These are phyloP conservation scores for Globisporangium megalacanthum DNA, from an alignment of 352 stramenopile genomes.

Conservation along the genomic window DNA sequence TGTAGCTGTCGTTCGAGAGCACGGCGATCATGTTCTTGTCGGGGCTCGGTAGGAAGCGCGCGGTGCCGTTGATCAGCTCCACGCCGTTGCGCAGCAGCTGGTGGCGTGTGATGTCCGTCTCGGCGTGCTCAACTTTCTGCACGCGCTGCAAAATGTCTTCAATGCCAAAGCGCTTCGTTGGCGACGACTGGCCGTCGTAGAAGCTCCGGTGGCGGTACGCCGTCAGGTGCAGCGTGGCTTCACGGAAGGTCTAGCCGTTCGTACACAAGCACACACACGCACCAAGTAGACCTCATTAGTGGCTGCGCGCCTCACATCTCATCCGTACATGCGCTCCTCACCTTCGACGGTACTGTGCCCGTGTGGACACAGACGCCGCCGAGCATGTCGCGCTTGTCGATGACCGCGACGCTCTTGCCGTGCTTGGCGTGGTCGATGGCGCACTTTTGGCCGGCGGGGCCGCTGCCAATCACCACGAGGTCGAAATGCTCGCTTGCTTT, in stretches of 20 bases:
- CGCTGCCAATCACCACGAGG: slow-evolving; percentile 87
- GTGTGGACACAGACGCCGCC: slow-evolving; percentile 88
- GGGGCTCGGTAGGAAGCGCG: slow-evolving; percentile 60
- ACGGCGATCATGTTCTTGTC: slow-evolving; percentile 77
- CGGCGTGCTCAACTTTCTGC: slow-evolving; percentile 72
- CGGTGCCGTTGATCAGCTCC: slow-evolving; percentile 75
- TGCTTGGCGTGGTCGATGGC: slow-evolving; percentile 87
- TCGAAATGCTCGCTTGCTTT: slow-evolving; percentile 86
- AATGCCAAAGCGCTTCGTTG: slow-evolving; percentile 65
- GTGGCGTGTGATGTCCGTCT: slow-evolving; percentile 84
- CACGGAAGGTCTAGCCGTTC: slow-evolving; percentile 73
- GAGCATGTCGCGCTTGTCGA: slow-evolving; percentile 88
- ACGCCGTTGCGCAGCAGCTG: slow-evolving; percentile 79
- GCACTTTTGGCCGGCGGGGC: slow-evolving; percentile 85
- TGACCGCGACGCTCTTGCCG: slow-evolving; percentile 77
- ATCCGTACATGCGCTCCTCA: slow-evolving; percentile 6
- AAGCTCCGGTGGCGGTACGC: slow-evolving; percentile 86
- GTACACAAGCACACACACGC: neutral
- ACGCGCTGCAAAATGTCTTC: slow-evolving; percentile 83
- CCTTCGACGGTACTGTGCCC: slow-evolving; percentile 84
- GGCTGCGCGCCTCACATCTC: no score
- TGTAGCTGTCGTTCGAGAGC: slow-evolving; percentile 81
- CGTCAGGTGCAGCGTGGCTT: slow-evolving; percentile 86
- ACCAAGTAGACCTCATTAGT: no score
- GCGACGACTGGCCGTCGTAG: slow-evolving; percentile 70